phyloP scores from a whole-genome alignment of 2,329 filamentous ascomycete genomes.

The Beauveria pseudobassiana region DNA sequence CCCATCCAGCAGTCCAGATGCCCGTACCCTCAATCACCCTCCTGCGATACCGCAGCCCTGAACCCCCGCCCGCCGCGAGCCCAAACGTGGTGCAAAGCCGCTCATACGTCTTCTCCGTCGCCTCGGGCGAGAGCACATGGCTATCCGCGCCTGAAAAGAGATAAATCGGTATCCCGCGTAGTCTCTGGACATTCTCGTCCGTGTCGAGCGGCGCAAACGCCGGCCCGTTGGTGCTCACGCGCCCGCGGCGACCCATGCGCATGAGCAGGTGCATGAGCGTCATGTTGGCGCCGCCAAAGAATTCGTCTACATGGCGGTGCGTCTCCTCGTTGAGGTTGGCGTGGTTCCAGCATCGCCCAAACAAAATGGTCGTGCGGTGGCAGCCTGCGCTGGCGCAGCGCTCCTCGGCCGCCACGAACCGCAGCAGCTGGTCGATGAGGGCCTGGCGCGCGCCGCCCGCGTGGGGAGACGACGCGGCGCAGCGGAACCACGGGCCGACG shows the following conservation, averaged over 20 bases:
- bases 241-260: slow-evolving; percentile 43
- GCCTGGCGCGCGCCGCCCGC: neutral
- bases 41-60: slow-evolving; percentile 39
- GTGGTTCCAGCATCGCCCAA: slow-evolving; percentile 57
- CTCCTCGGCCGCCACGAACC: slow-evolving; percentile 49
- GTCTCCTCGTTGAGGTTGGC: slow-evolving; percentile 58
- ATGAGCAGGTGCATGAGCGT: slow-evolving; percentile 48
- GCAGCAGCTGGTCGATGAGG: slow-evolving; percentile 41
- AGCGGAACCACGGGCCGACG: neutral
- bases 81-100: slow-evolving; percentile 45
- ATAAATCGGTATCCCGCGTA: slow-evolving; percentile 47
- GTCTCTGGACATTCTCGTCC: slow-evolving; percentile 39
- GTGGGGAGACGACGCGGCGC: neutral
- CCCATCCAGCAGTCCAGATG: slow-evolving; percentile 59
- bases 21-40: slow-evolving; percentile 48
- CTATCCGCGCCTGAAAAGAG: slow-evolving; percentile 51
- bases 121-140: slow-evolving; percentile 45
- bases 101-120: slow-evolving; percentile 47
- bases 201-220: slow-evolving; percentile 40
- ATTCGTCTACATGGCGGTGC: slow-evolving; percentile 52
- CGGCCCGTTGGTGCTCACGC: slow-evolving; percentile 45
- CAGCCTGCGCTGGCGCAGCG: slow-evolving; percentile 55
- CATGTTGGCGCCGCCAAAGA: slow-evolving; percentile 58
- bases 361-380: slow-evolving; percentile 52
- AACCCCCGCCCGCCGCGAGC: slow-evolving; percentile 19